Percentiles rank a stretch among this genome's conserved stretches.
Evolutionary conservation across 345 rosid species (phyloP).

Genomic region (Populus davidiana): DNA sequence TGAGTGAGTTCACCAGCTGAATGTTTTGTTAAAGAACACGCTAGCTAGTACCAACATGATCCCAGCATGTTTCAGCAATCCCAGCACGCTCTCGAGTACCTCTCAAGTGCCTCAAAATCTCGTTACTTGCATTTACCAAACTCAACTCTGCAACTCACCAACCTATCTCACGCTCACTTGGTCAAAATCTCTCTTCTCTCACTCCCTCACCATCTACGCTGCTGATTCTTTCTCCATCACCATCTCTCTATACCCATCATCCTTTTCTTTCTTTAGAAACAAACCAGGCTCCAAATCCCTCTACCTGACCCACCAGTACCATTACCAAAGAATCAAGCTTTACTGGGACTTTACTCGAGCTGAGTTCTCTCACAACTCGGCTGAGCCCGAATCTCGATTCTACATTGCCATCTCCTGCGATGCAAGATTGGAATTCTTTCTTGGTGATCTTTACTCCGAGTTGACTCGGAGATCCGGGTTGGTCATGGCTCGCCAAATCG

Average conservation of each 20-base stretch:
- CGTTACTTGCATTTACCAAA: conserved; percentile 44
- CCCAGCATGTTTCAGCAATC: conserved; percentile 49
- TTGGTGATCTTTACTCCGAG: conserved; percentile 44
- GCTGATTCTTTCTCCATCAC: conserved; percentile 48
- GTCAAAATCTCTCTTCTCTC: conserved; percentile 47
- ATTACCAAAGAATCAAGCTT: conserved; percentile 44
- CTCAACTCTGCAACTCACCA: conserved; percentile 41
- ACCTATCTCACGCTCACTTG: conserved; percentile 45
- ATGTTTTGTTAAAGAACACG: not conserved
- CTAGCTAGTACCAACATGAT: conserved; percentile 32
- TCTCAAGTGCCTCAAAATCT: conserved; percentile 46
- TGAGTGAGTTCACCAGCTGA: not conserved
- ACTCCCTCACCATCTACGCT: conserved; percentile 45
- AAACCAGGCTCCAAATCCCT: conserved; percentile 53
- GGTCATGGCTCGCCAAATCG: conserved; percentile 16
- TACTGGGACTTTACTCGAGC: conserved; percentile 58
- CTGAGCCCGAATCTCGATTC: conserved; percentile 48
- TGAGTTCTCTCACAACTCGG: conserved; percentile 41
- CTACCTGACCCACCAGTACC: conserved; percentile 32
- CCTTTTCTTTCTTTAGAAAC: conserved; percentile 48
- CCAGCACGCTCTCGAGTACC: conserved; percentile 30
- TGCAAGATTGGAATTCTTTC: conserved; percentile 41
- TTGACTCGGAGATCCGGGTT: conserved; percentile 34
- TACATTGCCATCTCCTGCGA: conserved; percentile 46
- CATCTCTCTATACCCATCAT: conserved; percentile 39